Evolutionary conservation across 805 yeast genomes (phyloP).

Genomic region (Yarrowia yakushimensis): DNA sequence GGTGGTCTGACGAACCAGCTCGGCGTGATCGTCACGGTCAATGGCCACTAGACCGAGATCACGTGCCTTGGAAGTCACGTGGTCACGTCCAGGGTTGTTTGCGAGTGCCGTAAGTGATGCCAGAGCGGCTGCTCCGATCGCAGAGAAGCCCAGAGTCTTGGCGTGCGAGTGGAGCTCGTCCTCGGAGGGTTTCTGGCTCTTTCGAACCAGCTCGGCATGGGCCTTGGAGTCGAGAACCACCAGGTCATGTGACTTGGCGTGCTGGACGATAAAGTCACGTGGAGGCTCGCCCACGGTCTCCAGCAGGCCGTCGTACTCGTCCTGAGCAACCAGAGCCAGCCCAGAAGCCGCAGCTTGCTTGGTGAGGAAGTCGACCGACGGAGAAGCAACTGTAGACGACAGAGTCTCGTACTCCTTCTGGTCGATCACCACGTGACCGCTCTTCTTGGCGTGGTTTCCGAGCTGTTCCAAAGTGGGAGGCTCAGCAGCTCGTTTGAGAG

Average conservation of each 20-base stretch:
- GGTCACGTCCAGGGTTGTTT: conserved; percentile 1
- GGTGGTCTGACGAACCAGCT: conserved; percentile 26
- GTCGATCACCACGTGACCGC: conserved; percentile 30
- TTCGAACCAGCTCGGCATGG: conserved; percentile 30
- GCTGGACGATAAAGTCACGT: conserved; percentile 36
- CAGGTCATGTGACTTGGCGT: conserved; percentile 37
- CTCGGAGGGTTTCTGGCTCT: conserved; percentile 13
- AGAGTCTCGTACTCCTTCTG: not conserved
- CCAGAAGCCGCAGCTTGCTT: conserved; percentile 4
- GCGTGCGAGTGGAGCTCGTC: conserved; percentile 19
- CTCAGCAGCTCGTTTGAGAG: conserved; percentile 32
- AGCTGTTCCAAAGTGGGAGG: conserved; percentile 33
- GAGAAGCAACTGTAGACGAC: not conserved
- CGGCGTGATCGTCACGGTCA: conserved; percentile 36
- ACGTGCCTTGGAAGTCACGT: conserved; percentile 28
- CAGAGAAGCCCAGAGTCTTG: conserved; percentile 3
- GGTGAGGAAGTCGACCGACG: not conserved
- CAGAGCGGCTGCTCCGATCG: conserved; percentile 1
- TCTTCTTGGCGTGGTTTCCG: conserved; percentile 32
- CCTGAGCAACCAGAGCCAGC: not conserved
- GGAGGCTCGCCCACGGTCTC: conserved; percentile 27
- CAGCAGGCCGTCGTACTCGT: conserved; percentile 19
- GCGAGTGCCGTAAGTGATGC: conserved; percentile 16
- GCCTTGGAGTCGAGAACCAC: conserved; percentile 38
- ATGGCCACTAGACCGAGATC: conserved; percentile 36